These are phyloP conservation scores for Spatholobus suberectus DNA, from an alignment of 306 rosid species.

Conservation along the genomic window DNA sequence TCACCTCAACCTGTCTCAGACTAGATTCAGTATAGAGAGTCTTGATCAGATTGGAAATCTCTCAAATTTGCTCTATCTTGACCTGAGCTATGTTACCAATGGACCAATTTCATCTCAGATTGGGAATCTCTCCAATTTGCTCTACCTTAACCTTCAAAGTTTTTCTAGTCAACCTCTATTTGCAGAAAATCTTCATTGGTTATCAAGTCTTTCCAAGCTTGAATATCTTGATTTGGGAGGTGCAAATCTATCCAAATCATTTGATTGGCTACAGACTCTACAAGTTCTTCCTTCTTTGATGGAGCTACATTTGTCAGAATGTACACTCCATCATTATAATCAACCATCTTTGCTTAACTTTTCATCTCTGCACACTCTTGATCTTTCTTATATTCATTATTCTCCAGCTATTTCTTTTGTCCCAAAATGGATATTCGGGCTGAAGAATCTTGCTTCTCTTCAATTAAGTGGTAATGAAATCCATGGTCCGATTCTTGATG, in stretches of 20 bases:
- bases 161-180: background rate
- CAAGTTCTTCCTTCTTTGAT: slow-evolving; percentile 29
- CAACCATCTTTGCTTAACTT: slow-evolving; percentile 1
- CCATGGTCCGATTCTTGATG: background rate
- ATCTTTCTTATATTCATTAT: background rate
- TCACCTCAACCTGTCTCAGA: background rate
- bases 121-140: background rate
- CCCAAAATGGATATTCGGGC: background rate
- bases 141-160: background rate
- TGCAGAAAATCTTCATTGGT: background rate
- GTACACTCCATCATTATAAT: background rate
- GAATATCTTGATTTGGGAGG: background rate
- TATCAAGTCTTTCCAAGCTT: slow-evolving; percentile 1
- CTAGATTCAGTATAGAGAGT: background rate
- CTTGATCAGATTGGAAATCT: slow-evolving; percentile 1
- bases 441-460: background rate
- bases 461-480: rapidly evolving
- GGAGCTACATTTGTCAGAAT: background rate
- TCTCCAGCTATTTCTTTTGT: background rate
- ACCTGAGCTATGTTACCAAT: too few relatives aligned
- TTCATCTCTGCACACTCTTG: slow-evolving; percentile 5
- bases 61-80: background rate
- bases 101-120: too few relatives aligned
- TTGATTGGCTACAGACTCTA: background rate
- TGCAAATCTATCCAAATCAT: background rate